Base-by-base conservation (phyloP, 2,329 filamentous ascomycete genomes). In the Bimuria novae-zelandiae region DNA sequence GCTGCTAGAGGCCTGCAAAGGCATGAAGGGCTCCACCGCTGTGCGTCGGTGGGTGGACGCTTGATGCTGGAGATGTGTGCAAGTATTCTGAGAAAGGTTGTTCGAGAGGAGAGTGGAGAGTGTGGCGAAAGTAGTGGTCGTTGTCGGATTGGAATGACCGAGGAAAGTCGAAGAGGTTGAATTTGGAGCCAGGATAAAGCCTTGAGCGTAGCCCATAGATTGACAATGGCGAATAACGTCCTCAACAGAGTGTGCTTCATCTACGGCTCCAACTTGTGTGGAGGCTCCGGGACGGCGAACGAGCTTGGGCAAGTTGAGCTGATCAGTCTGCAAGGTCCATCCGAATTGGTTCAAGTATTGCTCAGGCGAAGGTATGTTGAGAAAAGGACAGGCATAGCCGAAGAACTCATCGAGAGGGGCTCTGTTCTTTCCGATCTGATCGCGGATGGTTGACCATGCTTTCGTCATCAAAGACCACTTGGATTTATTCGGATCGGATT, bases 381-480 rank as follows among this genome's bases (percentile, higher is more conserved):
- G 78, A 48, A 77, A 67, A 39, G 77, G 75, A 52, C 77, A 77
- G 41, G 75, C 76, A 53, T 80, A 58, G 14, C 59, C 55, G 40
- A 84, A 72, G 67, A 82, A 84, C 8, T 72, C 65, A 42, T 79
- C 74, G 32, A 84, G 71, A 39, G 77, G 72, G 21, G 80, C 75
- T 27, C 76, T 71, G 19, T 72, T 67, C 56, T 78, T 78, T 61
- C 80, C 79, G 47, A 79, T 65, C 39, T 77, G 71, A 60, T 83
- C 81, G 42, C 81, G 77, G 42, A 82, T 73, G 54, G 77, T 75
- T 27, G 81, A 84, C 74, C 82, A 84, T 16, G 81, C 79, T 62
- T 82, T 82, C 42, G 80, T 79, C 52, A 84, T 67, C 54, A 84
- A 70, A 42, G 74, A 74, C 80, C 81, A 84, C 59, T 81, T 77